Percentiles rank a stretch among this genome's conserved stretches.
Evolutionary conservation across 2,329 filamentous ascomycete species (phyloP).

Genomic region (Trichoderma gracile): DNA sequence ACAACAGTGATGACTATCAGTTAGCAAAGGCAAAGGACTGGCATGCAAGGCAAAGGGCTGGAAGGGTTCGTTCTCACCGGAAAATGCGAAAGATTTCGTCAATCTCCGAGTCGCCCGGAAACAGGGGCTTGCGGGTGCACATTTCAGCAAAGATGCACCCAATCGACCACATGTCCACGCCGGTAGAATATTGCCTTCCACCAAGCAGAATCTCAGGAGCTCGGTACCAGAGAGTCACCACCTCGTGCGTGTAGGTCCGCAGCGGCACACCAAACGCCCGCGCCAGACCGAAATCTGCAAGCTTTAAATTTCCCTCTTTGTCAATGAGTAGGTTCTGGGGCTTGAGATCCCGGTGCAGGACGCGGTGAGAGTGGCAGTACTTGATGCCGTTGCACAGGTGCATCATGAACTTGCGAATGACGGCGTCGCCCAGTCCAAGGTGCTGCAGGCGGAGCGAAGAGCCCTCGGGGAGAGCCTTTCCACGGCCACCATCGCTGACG

Average conservation of each 20-base stretch:
- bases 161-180: slow-evolving; percentile 94
- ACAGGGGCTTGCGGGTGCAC: slow-evolving; percentile 90
- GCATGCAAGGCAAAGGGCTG: background rate
- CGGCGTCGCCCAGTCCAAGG: slow-evolving; percentile 72
- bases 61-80: slow-evolving; percentile 54
- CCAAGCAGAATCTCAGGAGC: slow-evolving; percentile 87
- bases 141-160: slow-evolving; percentile 96
- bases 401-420: slow-evolving; percentile 92
- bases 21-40: background rate
- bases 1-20: background rate
- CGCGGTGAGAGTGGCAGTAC: slow-evolving; percentile 86
- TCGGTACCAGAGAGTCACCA: slow-evolving; percentile 92
- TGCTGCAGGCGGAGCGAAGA: slow-evolving; percentile 62
- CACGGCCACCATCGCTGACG: slow-evolving; percentile 78
- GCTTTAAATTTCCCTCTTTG: slow-evolving; percentile 82
- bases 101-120: slow-evolving; percentile 79
- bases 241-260: slow-evolving; percentile 91
- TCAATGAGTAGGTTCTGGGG: slow-evolving; percentile 89
- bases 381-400: slow-evolving; percentile 81
- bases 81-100: slow-evolving; percentile 59
- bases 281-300: slow-evolving; percentile 87
- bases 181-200: slow-evolving; percentile 88
- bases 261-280: slow-evolving; percentile 89
- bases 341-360: slow-evolving; percentile 86
- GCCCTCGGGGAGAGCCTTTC: slow-evolving; percentile 81